phyloP scores from a whole-genome alignment of 208 protist genomes.

The Lotmaria passim region DNA sequence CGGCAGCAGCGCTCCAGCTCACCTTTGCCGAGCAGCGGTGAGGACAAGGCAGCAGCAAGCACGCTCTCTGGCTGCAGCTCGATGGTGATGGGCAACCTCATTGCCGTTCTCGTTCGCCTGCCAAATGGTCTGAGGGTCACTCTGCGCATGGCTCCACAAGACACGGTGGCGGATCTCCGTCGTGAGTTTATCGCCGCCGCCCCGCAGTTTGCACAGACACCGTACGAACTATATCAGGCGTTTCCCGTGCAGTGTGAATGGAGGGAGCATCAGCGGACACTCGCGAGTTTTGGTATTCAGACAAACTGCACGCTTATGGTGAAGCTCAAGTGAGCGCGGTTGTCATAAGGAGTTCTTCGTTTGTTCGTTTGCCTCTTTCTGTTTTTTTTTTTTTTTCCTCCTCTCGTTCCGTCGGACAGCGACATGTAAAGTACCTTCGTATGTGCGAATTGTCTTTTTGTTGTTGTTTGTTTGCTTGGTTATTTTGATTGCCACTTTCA shows the following conservation, averaged over 20 bases:
- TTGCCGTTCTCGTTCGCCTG: conserved; percentile 69
- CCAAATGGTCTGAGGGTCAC: conserved; percentile 67
- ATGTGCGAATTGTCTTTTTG: no score
- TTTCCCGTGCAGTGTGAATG: conserved; percentile 63
- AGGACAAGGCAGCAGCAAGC: neutral
- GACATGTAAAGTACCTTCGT: conserved; percentile 12
- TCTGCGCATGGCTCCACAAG: conserved; percentile 49
- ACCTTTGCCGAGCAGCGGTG: neutral
- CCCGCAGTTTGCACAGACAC: conserved; percentile 41
- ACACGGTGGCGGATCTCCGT: conserved; percentile 72
- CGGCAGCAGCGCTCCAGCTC: neutral
- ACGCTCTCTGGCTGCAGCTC: neutral
- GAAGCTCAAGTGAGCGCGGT: conserved; percentile 21
- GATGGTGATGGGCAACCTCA: conserved; percentile 35
- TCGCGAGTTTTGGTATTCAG: conserved; percentile 62
- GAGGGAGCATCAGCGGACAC: conserved; percentile 63
- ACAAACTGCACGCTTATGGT: conserved; percentile 70
- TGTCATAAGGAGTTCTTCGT: neutral
- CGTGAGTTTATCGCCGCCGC: conserved; percentile 57
- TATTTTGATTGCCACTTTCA: no score
- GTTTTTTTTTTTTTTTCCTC: conserved; percentile 5
- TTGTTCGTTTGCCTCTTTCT: neutral
- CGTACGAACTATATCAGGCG: conserved; percentile 81
- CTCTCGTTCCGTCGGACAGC: neutral
- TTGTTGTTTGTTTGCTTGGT: no score